phyloP scores from a whole-genome alignment of 345 rosid species.

The Lepidium aucheri region DNA sequence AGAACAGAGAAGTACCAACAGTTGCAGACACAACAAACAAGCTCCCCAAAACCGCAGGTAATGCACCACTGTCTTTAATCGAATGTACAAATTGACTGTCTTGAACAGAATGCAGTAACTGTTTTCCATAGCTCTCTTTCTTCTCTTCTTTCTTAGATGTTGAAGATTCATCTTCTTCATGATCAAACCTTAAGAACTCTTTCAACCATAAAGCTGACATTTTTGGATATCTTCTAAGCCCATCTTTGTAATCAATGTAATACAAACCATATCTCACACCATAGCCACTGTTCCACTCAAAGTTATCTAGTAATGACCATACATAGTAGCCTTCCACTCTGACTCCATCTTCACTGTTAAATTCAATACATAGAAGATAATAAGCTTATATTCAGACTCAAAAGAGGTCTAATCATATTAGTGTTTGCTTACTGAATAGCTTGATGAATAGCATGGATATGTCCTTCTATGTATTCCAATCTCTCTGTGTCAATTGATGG shows the following conservation, averaged over 20 bases:
- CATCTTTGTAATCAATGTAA: conserved; percentile 46
- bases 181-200: conserved; percentile 31
- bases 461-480: conserved; percentile 28
- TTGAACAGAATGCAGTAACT: conserved; percentile 15
- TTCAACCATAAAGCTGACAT: conserved; percentile 54
- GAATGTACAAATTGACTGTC: conserved; percentile 15
- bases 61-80: conserved; percentile 13
- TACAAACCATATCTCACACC: conserved; percentile 42
- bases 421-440: conserved; percentile 20
- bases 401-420: background rate
- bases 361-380: background rate
- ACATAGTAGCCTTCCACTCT: conserved; percentile 46
- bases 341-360: conserved; percentile 37
- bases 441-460: conserved; percentile 28
- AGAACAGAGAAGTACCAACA: conserved; percentile 25
- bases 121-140: conserved; percentile 23
- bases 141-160: conserved; percentile 16
- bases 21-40: conserved; percentile 26
- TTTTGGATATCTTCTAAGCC: conserved; percentile 45
- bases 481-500: conserved; percentile 29
- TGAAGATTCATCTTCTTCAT: conserved; percentile 10
- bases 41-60: conserved; percentile 24
- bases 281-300: conserved; percentile 54
- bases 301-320: conserved; percentile 61
- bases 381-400: background rate